Evolutionary conservation across 2,329 filamentous ascomycete species (phyloP).

Genomic region (Aspergillus aculeatinus): DNA sequence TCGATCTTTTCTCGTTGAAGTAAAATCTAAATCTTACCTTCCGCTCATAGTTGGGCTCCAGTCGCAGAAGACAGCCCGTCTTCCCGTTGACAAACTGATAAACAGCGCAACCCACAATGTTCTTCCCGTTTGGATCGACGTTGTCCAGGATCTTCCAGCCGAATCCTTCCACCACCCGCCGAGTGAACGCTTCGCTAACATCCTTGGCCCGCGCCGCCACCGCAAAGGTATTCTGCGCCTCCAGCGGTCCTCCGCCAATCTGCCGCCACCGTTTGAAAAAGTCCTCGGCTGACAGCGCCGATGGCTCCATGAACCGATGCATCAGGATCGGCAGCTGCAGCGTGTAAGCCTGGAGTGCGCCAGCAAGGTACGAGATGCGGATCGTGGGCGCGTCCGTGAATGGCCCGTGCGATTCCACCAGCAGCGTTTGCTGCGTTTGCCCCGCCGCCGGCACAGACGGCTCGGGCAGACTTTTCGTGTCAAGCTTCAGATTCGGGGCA

Average conservation of each 20-base stretch:
- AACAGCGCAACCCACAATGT: constrained; percentile 87
- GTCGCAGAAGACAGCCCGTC: constrained; percentile 85
- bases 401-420: constrained; percentile 82
- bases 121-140: constrained; percentile 90
- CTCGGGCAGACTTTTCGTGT: constrained; percentile 85
- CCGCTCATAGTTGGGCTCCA: constrained; percentile 91
- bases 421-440: constrained; percentile 89
- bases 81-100: constrained; percentile 77
- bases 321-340: constrained; percentile 83
- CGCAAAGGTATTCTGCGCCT: constrained; percentile 84
- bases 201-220: constrained; percentile 61
- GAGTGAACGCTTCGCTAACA: constrained; percentile 69
- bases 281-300: constrained; percentile 81
- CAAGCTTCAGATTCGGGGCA: constrained; percentile 70
- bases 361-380: constrained; percentile 89
- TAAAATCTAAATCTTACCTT: constrained; percentile 62
- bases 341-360: constrained; percentile 87
- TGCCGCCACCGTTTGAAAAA: constrained; percentile 99
- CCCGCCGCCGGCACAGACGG: constrained; percentile 70
- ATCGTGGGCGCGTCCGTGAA: constrained; percentile 85
- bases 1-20: neutral
- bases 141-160: constrained; percentile 81
- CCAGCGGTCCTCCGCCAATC: constrained; percentile 83
- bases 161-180: constrained; percentile 76
- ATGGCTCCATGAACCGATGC: constrained; percentile 96